phyloP scores from a whole-genome alignment of 176 grass and related monocot genomes.

The Bonia amplexicaulis region DNA sequence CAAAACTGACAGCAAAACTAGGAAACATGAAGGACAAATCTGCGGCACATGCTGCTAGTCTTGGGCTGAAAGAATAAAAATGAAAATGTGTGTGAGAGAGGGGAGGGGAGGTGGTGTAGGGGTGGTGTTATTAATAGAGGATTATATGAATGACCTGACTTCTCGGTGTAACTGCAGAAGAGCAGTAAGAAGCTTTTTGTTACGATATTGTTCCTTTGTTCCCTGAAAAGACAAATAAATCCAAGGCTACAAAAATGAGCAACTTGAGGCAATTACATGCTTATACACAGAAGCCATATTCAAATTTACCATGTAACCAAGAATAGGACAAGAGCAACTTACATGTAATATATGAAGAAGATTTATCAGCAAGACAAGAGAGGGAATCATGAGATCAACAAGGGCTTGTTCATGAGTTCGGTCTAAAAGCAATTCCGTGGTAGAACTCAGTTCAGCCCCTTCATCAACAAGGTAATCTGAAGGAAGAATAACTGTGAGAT shows the following conservation, averaged over 20 bases:
- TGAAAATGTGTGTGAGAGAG: conserved; percentile 7
- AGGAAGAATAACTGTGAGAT: conserved; percentile 35
- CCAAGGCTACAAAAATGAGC: background rate
- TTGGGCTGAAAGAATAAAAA: conserved; percentile 55
- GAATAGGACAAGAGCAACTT: conserved; percentile 35
- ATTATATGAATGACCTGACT: conserved; percentile 63
- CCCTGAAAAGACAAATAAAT: conserved; percentile 47
- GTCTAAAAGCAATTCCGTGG: conserved; percentile 85
- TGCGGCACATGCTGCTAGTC: conserved; percentile 80
- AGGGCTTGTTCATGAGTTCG: conserved; percentile 85
- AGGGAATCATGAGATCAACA: conserved; percentile 93
- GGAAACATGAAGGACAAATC: conserved; percentile 83
- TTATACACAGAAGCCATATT: background rate
- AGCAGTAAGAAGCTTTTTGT: conserved; percentile 88
- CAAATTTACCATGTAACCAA: background rate
- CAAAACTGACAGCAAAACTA: conserved; percentile 63
- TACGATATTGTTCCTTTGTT: conserved; percentile 90
- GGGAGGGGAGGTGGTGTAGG: background rate
- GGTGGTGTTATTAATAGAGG: conserved; percentile 16
- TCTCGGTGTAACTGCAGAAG: conserved; percentile 88
- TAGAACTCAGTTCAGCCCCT: conserved; percentile 89
- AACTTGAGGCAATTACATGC: conserved; percentile 1
- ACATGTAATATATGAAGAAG: conserved; percentile 79
- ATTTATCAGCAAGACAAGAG: conserved; percentile 90
- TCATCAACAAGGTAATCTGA: conserved; percentile 98